phyloP scores from a whole-genome alignment of 805 yeast species.

The Cyberlindnera saturnus region DNA sequence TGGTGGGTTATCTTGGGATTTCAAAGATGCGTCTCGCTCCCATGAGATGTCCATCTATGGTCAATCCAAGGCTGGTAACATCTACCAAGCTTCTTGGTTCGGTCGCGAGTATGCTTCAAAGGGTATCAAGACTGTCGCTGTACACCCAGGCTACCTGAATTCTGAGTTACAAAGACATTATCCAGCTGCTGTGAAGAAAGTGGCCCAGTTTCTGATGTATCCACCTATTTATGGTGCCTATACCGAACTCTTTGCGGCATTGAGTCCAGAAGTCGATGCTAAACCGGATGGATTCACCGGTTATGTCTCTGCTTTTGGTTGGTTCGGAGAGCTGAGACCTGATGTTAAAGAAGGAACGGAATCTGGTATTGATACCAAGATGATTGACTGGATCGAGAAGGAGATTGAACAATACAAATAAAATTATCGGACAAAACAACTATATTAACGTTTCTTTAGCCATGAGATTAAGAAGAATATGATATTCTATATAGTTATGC shows the following conservation, averaged over 20 bases:
- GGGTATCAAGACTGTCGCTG: slow-evolving; percentile 28
- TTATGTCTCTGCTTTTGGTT: slow-evolving; percentile 39
- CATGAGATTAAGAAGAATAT: too few species aligned
- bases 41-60: slow-evolving; percentile 21
- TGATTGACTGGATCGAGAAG: slow-evolving; percentile 32
- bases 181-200: background rate
- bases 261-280: slow-evolving; percentile 31
- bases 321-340: slow-evolving; percentile 28
- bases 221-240: slow-evolving; percentile 33
- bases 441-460: too few species aligned
- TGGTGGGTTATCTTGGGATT: slow-evolving; percentile 31
- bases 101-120: slow-evolving; percentile 21
- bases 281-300: slow-evolving; percentile 25
- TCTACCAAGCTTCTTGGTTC: slow-evolving; percentile 33
- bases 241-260: slow-evolving; percentile 37
- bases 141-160: slow-evolving; percentile 36
- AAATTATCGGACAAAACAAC: background rate
- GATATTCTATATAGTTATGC: too few species aligned
- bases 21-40: slow-evolving; percentile 13
- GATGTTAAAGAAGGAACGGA: slow-evolving; percentile 30
- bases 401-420: slow-evolving; percentile 9
- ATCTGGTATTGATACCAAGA: slow-evolving; percentile 27
- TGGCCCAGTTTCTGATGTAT: background rate
- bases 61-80: slow-evolving; percentile 38
- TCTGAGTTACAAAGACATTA: slow-evolving; percentile 29